A percentile compares a stretch with the other conserved stretches of the same genome.
Evolutionary conservation across 169 alveolate genomes (phyloP).

Genomic region (Plasmodium sp.): DNA sequence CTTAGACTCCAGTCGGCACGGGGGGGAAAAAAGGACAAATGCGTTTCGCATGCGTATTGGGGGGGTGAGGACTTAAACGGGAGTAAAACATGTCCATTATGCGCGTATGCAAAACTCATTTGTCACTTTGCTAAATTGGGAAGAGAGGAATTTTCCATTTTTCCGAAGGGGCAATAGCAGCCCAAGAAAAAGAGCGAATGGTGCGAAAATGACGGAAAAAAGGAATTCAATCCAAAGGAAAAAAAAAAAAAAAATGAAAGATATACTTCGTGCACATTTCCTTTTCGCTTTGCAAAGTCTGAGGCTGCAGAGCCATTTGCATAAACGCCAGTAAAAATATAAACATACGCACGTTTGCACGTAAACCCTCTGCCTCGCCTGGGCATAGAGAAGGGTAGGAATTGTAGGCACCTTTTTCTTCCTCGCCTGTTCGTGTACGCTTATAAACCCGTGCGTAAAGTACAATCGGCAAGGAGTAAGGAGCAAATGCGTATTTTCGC

Average conservation of each 20-base stretch:
- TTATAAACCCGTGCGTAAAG: background rate
- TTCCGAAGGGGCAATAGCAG: background rate
- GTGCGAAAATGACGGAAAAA: background rate
- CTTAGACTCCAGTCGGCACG: background rate
- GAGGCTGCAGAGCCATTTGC: background rate
- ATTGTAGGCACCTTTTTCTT: background rate
- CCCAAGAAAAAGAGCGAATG: background rate
- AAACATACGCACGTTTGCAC: background rate
- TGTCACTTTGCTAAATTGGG: background rate
- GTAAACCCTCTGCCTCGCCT: background rate
- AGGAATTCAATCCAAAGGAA: background rate
- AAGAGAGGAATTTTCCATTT: background rate
- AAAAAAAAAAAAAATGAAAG: background rate
- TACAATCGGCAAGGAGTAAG: background rate
- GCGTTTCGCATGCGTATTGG: background rate
- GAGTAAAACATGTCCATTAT: background rate
- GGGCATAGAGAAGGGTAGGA: background rate
- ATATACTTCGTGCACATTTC: background rate
- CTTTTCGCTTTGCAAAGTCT: background rate
- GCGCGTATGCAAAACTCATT: background rate
- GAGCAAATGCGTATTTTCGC: background rate
- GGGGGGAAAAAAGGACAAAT: background rate
- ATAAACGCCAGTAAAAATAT: background rate
- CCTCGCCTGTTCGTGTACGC: background rate
- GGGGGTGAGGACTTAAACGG: background rate